Evolutionary conservation across 2,329 filamentous ascomycete genomes (phyloP), one percentile per base, ranked within the genome.

Genomic region (Aspergillus sp.): DNA sequence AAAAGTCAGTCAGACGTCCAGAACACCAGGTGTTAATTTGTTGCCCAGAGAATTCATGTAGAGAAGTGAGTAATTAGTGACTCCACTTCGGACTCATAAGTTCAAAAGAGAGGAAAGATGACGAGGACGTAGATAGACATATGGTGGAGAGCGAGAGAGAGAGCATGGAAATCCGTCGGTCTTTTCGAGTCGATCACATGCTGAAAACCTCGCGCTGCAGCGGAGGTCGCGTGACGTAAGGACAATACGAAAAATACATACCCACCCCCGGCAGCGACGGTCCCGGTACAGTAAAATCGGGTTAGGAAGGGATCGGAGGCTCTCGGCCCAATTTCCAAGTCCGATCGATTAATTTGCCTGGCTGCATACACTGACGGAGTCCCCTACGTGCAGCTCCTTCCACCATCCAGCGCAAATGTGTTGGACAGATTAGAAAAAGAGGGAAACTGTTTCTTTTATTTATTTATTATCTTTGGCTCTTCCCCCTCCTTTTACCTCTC

Each of bases 181-280:
- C 63, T 62, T 64, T 66, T 67, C 57, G 52, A 64, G 54, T 56
- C 62, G 60, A 73, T 75, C 73, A 75, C 73, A 75, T 75, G 73
- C 68, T 67, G 73, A 74, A 36, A 69, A 45, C 57, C 42, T 62
- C 45, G 46, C 53, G 29, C 32, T 36, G 20, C 47, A 49, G 36
- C 18, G 24, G 31, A 47, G 69, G 67, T 69, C 71, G 72, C 71
- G 72, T 75, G 72, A 74, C 67, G 71, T 73, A 73, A 71, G 55
- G 20, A 10, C 14, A 58, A 51, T 73, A 75, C 71, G 55, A 63
- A 65, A 66, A 64, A 63, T 70, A 70, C 67, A 4, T 1, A 12
- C 22, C 24, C 24, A 18, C 11, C 9, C 11, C 45, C 45, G 22
- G 45, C 18, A 18, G 6, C 45, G 18, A 12, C 18, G 42, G 12